Base-by-base conservation (phyloP, 2,329 filamentous ascomycete species). In the Fusarium odoratissimum region DNA sequence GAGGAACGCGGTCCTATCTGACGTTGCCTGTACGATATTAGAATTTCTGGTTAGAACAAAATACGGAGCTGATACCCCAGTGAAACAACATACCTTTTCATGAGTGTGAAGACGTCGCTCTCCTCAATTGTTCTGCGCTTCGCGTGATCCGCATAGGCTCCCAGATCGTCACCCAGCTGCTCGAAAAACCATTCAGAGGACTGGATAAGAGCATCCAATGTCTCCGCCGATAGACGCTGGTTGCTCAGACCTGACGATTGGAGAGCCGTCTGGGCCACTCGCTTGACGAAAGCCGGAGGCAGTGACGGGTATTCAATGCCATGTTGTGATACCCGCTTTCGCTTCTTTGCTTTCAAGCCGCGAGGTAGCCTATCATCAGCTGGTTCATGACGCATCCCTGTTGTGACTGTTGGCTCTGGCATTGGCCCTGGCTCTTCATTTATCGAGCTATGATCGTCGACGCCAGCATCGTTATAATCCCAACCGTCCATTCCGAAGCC, bases 111-210 rank as follows among this genome's bases (percentile, higher is more conserved):
- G 76, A 97, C 90, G 80, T 97, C 95, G 75, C 89, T 92, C 80
- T 96, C 93, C 76, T 97, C 93, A 74, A 98, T 94, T 6, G 91
- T 94, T 81, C 93, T 96, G 37, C 95, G 89, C 37, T 92, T 92
- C 9, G 92, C 94, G 80, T 98, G 95, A 68, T 90, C 87, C 23
- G 95, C 92, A 80, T 95, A 97, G 5, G 91, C 91, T 17, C 89
- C 89, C 60, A 97, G 83, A 78, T 97, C 94, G 67, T 95, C 92
- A 52, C 93, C 91, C 5, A 93, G 85, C 81, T 97, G 95, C 82
- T 97, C 94, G 80, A 97, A 97, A 81, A 95, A 97, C 92, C 94
- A 96, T 69, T 97, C 93, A 6, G 93, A 93, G 2, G 94, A 93
- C 79, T 94, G 91, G 77, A 92, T 91, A 60, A 97, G 90, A 8